These are phyloP conservation scores for Penicillium antarcticum DNA, from an alignment of 495 filamentous ascomycete genomes.

Conservation along the genomic window DNA sequence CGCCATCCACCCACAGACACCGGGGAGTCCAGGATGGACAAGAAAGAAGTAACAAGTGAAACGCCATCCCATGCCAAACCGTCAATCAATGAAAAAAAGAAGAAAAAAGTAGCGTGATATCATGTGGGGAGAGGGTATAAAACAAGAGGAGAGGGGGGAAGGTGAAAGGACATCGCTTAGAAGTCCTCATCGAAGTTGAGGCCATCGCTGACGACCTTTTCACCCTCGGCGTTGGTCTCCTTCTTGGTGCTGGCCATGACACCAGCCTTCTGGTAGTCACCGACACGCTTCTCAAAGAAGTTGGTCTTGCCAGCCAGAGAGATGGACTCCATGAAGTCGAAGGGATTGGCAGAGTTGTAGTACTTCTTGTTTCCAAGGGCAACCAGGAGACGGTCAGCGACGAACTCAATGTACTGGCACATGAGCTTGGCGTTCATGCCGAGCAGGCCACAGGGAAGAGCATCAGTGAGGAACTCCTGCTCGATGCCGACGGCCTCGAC, in stretches of 20 bases:
- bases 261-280: constrained; percentile 99
- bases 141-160: constrained; percentile 26
- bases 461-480: constrained; percentile 96
- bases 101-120: constrained; percentile 23
- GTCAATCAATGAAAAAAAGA: constrained; percentile 29
- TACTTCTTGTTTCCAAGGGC: constrained; percentile 90
- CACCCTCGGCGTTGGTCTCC: constrained; percentile 53
- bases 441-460: constrained; percentile 84
- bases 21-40: constrained; percentile 15
- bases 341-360: constrained; percentile 90
- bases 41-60: constrained; percentile 20
- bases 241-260: constrained; percentile 95
- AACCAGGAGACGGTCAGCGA: constrained; percentile 90
- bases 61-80: constrained; percentile 44
- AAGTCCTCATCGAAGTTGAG: constrained; percentile 98
- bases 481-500: constrained; percentile 91
- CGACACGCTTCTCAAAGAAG: constrained; percentile 99
- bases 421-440: constrained; percentile 97
- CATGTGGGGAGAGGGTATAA: constrained; percentile 27
- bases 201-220: constrained; percentile 68
- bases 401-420: constrained; percentile 99
- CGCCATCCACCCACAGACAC: constrained; percentile 26
- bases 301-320: constrained; percentile 98
- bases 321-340: constrained; percentile 99
- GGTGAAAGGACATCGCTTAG: constrained; percentile 46